Evolutionary conservation across 2,329 filamentous ascomycete genomes (phyloP), one percentile per base, ranked within the genome.

Genomic region (Cercospora zeina): DNA sequence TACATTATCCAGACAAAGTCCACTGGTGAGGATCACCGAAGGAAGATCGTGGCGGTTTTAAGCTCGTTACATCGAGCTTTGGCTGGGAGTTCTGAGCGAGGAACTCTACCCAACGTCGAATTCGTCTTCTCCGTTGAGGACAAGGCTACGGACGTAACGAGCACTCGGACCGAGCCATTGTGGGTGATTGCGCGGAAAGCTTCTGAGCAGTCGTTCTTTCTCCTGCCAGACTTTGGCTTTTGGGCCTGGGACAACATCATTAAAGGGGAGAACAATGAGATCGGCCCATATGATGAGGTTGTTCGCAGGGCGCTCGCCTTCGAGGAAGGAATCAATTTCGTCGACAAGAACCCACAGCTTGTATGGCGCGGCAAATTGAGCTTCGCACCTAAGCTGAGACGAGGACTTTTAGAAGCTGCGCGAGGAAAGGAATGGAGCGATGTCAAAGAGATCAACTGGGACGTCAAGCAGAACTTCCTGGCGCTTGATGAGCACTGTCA

Each of bases 191-290:
- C 68, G 8, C 57, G 65, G 6, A 62, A 65, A 42, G 65, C 67
- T 73, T 53, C 73, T 66, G 36, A 75, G n/a, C 75, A 80, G 34
- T 70, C 70, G 7, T 69, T 75, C 13, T 83, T 81, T 80, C 72
- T 83, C 16, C 80, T 83, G 72, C 81, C 81, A 0, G 81, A 83
- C 64, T 83, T 83, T 63, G 80, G 79, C 30, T 82, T 80, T 70
- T 83, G 80, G 79, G 76, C 78, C 4, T 82, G 78, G 21, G 75
- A 79, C 21, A 76, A 82, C 50, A 79, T 78, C 58, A 81, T 81
- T 75, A 82, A 80, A 70, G 77, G 71, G 19, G 50, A 62, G 51
- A 67, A 67, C 50, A 68, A 69, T 51, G 60, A 68, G 55, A 62
- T 68, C 30, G 66, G 68, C 3, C 62, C 66, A n/a, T 67, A 73